Evolutionary conservation across 352 stramenopile species (phyloP), one percentile per base, ranked within the genome.

Genomic region (Phytopythium montanum): DNA sequence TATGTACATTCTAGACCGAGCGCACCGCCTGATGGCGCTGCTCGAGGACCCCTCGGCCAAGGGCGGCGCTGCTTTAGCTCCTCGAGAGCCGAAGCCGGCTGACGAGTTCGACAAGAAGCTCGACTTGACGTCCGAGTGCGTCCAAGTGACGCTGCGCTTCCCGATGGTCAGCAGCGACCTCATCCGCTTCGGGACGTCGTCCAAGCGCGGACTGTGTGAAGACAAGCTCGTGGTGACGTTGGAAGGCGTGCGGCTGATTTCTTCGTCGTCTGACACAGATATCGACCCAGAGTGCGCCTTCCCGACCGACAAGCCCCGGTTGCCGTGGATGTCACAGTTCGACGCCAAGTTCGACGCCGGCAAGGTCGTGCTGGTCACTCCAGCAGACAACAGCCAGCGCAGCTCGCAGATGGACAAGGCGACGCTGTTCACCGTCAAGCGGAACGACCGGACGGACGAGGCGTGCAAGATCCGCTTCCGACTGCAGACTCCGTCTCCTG

Each of bases 1-100:
- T 73, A 92, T 94, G 85, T 87, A 92, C 64, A 63, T 96, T 38
- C 66, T 96, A 23, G 81, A 95, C 64, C 79, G 87, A 53, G 73
- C 83, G 1, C 76, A 92, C 60, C 76, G 81, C 18, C 65, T 91
- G 39, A 76, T 94, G 72, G 80, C 82, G 25, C 49, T 94, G 25
- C 59, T 93, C 58, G 83, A 94, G 68, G 77, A 90, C 42, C 75
- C 75, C 0, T 38, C 62, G 23, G 62, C 64, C 5, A 72, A 73
- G 53, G 58, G 54, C 5, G 54, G 60, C 38, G 44, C 48, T 19
- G 41, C 54, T 8, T 54, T 56, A 16, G 60, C 64, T 16, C 56
- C 45, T 31, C 39, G 39, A 34, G 18, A 29, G 23, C 6, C 26
- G 23, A 55, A 54, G 26, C 44, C 53, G 29, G 21, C 33, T 19